Evolutionary conservation across 2,329 filamentous ascomycete genomes (phyloP), one percentile per base, ranked within the genome.

Genomic region (Arthroderma sp.): DNA sequence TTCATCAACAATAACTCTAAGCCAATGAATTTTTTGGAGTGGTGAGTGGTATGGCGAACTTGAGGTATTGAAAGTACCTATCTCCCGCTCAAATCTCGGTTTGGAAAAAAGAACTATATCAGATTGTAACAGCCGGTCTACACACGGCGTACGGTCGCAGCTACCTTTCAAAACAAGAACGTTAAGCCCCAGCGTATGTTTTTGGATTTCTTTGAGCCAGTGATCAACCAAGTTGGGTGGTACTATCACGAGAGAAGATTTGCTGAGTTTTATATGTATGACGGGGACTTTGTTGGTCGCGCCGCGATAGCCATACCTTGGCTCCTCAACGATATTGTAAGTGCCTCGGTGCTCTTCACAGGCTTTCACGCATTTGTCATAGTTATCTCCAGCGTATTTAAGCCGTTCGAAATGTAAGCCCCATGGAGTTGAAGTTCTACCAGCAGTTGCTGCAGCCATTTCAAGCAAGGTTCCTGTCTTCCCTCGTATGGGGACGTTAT

Each of bases 1-100:
- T 69, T 95, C 89, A 51, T 96, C 89, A 11, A 94, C 82, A 38
- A 96, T 88, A 39, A 93, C 80, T 1, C 89, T 75, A 54, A 94
- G 81, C 73, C 89, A 94, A 53, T 85, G 86, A 3, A 95, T 62
- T 5, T 75, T 63, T 34, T 78, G 77, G 11, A 95, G 62, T 0
- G 82, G 75, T 1, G 78, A 83, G 6, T 72, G 59, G 30, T 78
- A 74, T 50, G 61, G 61, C 4, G 66, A 59, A 1, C 57, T 52
- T 5, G 54, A 57, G 3, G 68, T 55, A n/a, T 60, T 37, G 11
- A 38, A 36, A 2, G 7, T 27, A 8, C 40, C 62, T 50, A 69
- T 80, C 60, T 83, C 80, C 47, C 67, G 69, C 50, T 91, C 84
- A 51, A 94, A 86, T 1, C 81, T 74, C 15, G 71, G 70, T 34